Base-by-base conservation (phyloP, 2,329 filamentous ascomycete species). In the Ambrosiella beaveri region DNA sequence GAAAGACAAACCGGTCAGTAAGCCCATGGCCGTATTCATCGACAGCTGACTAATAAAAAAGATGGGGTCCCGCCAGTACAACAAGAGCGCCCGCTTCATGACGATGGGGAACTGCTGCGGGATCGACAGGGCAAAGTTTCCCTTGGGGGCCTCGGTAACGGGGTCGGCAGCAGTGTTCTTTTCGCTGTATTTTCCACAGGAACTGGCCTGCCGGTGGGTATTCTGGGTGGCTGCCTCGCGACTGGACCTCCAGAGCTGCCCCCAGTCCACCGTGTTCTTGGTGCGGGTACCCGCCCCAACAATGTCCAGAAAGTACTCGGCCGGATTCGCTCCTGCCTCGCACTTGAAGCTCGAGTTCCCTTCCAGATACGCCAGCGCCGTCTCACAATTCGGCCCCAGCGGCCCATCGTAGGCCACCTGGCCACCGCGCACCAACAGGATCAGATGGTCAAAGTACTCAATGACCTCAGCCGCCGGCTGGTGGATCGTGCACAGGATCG, bases 231-330 rank as follows among this genome's bases (percentile, higher is more conserved):
- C 47, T 3, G 3, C 8, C 19, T 51, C 38, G 3, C 40, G 17
- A 39, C 53, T 45, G 27, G 38, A 11, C 38, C 11, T 13, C 53
- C 53, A 41, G 8, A 19, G 5, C 1, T n/a, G 17, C 9, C 53
- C 53, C 53, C 53, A 55, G 8, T 41, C 53, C 13, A 44, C 17
- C 6, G 11, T 41, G 17, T 41, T 44, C 27, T 41, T 15, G 5
- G 53, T 37, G 7, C 38, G 11, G 5, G 53, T n/a, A 11, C 53
- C 40, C 11, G 38, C 53, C 5, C 53, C 38, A 12, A 76, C 74
- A n/a, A 77, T 73, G 55, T 78, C 74, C 55, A 89, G 78, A 80
- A 89, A 88, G 73, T 82, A 86, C 66, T 89, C 85, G 0, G 85
- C 85, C 1, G 84, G 84, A 63, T 89, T 89, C 15, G 78, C 79